Conservation (phyloP, 2,329 filamentous ascomycete genomes). For the Xylaria multiplex region DNA sequence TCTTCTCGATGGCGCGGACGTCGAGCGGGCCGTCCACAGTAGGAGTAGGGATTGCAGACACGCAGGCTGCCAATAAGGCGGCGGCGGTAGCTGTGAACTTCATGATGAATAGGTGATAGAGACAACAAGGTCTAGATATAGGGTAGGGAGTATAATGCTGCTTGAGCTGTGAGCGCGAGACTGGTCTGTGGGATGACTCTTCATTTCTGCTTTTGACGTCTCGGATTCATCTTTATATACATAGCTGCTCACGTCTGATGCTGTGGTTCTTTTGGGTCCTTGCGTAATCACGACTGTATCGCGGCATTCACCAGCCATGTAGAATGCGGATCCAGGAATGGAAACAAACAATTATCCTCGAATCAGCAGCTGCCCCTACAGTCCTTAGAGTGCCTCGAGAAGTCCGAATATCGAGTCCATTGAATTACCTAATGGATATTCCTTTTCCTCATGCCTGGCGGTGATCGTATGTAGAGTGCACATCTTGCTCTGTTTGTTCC, state of each 20-base stretch:
- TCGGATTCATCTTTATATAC: slow-evolving; percentile 28
- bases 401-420: not conserved
- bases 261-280: slow-evolving; percentile 6
- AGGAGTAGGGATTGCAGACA: slow-evolving; percentile 39
- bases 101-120: slow-evolving; percentile 34
- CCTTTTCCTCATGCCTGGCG: not conserved
- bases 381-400: not conserved
- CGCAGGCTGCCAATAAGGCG: slow-evolving; percentile 38
- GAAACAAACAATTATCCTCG: slow-evolving; percentile 35
- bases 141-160: not conserved
- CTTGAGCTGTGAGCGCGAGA: not conserved
- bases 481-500: slow-evolving; percentile 13
- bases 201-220: not conserved
- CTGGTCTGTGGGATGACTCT: slow-evolving; percentile 10
- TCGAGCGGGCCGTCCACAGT: slow-evolving; percentile 37
- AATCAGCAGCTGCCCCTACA: slow-evolving; percentile 27
- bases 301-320: slow-evolving; percentile 3
- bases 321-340: slow-evolving; percentile 1
- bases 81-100: slow-evolving; percentile 39
- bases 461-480: not conserved
- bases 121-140: slow-evolving; percentile 8
- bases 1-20: slow-evolving; percentile 39
- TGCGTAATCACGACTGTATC: slow-evolving; percentile 2
- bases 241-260: not conserved
- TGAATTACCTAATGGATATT: slow-evolving; percentile 19